Base-by-base conservation (phyloP, 1,284 basidiomycete species). In the Ustilago bromivora region DNA sequence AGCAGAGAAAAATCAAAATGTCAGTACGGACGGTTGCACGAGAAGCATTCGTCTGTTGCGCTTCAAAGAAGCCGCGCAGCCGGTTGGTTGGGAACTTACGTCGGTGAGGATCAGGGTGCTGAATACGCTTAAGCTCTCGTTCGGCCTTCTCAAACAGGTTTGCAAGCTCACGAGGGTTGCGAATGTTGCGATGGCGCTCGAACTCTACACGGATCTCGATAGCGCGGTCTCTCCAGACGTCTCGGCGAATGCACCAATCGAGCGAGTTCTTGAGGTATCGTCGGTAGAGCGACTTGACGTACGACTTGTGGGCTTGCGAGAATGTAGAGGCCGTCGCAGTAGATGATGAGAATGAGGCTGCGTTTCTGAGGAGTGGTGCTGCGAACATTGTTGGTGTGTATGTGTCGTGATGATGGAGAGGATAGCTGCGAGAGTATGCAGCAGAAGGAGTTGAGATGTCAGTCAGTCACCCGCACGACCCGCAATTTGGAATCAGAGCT, bases 31-130 rank as follows among this genome's bases (percentile, higher is more conserved):
- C 17, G 17, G n/a, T 40, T 12, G 17, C 54, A 41, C 11, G 3
- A 8, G 11, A 13, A 12, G 49, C 31, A 31, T 8, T 23, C 41
- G 54, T 56, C 35, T 34, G 12, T 12, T 11, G 38, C n/a, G 35
- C 35, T 38, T 31, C 11, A 12, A 51, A 51, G 36, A 36, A 23
- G 54, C 8, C 13, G 40, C n/a, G 54, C n/a, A 1, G 28, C 23
- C 15, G 17, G 8, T 13, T 15, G 49, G 6, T 32, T 31, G 13
- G 15, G 49, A 13, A 89, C 91, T 88, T 87, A 97, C 95, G 88
- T 87, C 92, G 92, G 87, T 95, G 95, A 57, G 95, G 95, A 87
- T 97, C 95, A 12, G 95, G 95, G 86, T 98, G 95, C 76, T 88
- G 88, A 81, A 88, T 90, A 36, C 87, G 87, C 15, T 90, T 91